phyloP scores from a whole-genome alignment of 805 yeast species.

The Ogataea chonburiensis region DNA sequence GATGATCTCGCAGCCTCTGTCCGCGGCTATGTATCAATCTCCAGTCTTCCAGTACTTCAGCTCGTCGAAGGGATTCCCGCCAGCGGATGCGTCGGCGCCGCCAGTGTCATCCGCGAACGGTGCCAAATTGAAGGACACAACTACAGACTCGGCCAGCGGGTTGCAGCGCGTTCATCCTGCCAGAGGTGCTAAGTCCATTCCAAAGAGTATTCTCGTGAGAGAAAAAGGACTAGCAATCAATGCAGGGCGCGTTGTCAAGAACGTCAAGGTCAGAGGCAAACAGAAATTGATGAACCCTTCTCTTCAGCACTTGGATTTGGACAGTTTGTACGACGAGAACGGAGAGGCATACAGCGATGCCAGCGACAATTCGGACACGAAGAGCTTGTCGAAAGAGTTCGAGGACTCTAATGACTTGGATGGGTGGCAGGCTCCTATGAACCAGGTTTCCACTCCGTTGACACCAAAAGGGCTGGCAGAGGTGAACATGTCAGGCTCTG shows the following conservation, averaged over 20 bases:
- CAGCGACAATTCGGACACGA: constrained; percentile 27
- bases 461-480: constrained; percentile 9
- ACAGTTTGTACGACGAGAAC: constrained; percentile 22
- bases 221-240: constrained; percentile 12
- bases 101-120: neutral
- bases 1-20: constrained; percentile 14
- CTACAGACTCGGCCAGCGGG: constrained; percentile 1
- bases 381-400: constrained; percentile 43
- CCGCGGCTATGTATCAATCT: constrained; percentile 17
- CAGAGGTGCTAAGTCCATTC: constrained; percentile 8
- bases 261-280: constrained; percentile 23
- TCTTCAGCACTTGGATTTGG: constrained; percentile 26
- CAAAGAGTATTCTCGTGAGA: constrained; percentile 18
- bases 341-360: constrained; percentile 21
- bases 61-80: constrained; percentile 19
- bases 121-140: constrained; percentile 1
- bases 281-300: constrained; percentile 26
- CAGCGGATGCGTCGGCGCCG: constrained; percentile 18
- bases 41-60: constrained; percentile 15
- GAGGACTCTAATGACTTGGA: constrained; percentile 3
- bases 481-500: constrained; percentile 10
- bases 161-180: constrained; percentile 3
- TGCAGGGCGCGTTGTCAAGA: constrained; percentile 19
- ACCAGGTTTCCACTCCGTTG: constrained; percentile 4
- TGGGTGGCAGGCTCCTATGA: constrained; percentile 8